These are phyloP conservation scores for Pugionium dolabratum DNA, from an alignment of 345 rosid species.

Conservation along the genomic window DNA sequence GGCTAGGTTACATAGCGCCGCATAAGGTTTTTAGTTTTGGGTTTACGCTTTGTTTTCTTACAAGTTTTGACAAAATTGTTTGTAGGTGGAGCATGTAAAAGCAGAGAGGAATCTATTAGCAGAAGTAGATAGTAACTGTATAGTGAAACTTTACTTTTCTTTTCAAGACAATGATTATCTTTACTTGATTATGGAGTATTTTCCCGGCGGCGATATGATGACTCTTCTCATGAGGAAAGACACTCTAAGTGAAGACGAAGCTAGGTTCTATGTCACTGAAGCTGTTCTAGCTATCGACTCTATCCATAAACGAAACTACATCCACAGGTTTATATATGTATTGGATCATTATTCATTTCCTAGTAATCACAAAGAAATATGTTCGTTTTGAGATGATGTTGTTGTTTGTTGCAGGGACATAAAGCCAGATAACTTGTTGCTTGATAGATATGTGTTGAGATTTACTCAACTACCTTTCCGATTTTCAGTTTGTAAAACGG, in stretches of 20 bases:
- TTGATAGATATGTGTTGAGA: slow-evolving; percentile 48
- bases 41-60: background rate
- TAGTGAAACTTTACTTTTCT: slow-evolving; percentile 92
- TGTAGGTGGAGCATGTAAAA: slow-evolving; percentile 91
- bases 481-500: no score
- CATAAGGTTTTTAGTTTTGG: background rate
- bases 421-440: slow-evolving; percentile 91
- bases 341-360: background rate
- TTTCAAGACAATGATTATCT: slow-evolving; percentile 92
- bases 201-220: slow-evolving; percentile 99
- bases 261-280: slow-evolving; percentile 87
- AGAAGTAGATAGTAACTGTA: slow-evolving; percentile 94
- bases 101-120: slow-evolving; percentile 96
- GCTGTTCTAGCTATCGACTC: slow-evolving; percentile 88
- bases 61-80: slow-evolving; percentile 11
- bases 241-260: slow-evolving; percentile 83
- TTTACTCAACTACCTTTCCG: no score
- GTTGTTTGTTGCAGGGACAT: slow-evolving; percentile 64
- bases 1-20: slow-evolving; percentile 59
- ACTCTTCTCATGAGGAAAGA: slow-evolving; percentile 96
- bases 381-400: slow-evolving; percentile 4
- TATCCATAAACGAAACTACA: slow-evolving; percentile 87
- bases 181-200: slow-evolving; percentile 92
- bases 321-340: slow-evolving; percentile 63
- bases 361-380: background rate